Evolutionary conservation across 345 rosid species (phyloP), one percentile per base, ranked within the genome.

Genomic region (Pugionium cornutum): DNA sequence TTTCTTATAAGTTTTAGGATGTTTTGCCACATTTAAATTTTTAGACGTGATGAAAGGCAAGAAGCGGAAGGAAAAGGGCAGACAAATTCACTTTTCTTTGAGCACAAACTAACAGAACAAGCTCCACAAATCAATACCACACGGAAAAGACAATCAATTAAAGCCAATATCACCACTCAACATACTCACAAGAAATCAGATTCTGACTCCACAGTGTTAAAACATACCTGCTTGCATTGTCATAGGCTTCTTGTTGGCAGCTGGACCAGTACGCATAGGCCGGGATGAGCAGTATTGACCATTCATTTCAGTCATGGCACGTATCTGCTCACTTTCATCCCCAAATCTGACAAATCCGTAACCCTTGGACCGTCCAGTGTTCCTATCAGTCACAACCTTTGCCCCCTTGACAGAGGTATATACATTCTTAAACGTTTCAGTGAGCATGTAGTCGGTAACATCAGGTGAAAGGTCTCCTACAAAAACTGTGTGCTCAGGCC

Each of bases 231-330:
- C 89, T 74, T 86, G 91, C 54, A 75, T 76, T 47, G 75, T 53
- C 8, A 64, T 70, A 58, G 89, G 83, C 68, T 86, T 92, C 79
- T 92, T 92, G 39, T 80, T 86, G 53, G 97, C 84, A 74, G 97
- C 98, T 1, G 94, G 90, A 18, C 97, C 98, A 74, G 84, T 83
- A 51, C 97, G 83, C 98, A 92, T 89, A n/a, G 96, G 89, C 80
- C 98, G 85, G 2, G 88, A 80, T 8, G 91, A 86, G 61, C 96
- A 89, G 58, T 72, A 82, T 34, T 77, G 80, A 36, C 98, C 98
- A 67, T 89, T 92, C 97, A 92, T 92, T 74, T 92, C 98, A 34
- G 79, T 80, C 96, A 92, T 89, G 43, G 98, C 91, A 39, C 86
- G 91, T 36, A 73, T 29, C 67, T 92, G 97, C 50, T 92, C 98